Percentiles rank a stretch among this genome's conserved stretches.
phyloP scores from a whole-genome alignment of 2,329 filamentous ascomycete genomes.

The Bipolaris gigantea region DNA sequence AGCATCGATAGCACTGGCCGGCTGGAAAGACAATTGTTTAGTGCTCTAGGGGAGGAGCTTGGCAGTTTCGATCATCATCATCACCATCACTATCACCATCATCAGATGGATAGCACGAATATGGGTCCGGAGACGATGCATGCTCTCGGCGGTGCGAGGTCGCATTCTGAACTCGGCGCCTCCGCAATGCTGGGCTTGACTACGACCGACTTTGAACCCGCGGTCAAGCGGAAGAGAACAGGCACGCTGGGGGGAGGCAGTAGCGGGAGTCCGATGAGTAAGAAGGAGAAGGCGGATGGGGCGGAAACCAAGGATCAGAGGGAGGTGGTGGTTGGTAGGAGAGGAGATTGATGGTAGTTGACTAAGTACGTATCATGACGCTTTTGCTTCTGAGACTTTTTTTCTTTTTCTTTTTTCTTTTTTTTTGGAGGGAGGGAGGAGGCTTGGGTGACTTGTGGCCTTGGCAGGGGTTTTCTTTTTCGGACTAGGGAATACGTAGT shows the following conservation, averaged over 20 bases:
- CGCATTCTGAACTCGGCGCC: conserved; percentile 5
- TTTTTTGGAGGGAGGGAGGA: too few species aligned
- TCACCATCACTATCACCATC: conserved; percentile 15
- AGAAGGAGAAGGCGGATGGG: conserved; percentile 27
- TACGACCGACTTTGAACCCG: conserved; percentile 19
- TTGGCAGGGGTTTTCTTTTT: not conserved
- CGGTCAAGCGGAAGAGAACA: conserved; percentile 35
- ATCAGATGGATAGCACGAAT: conserved; percentile 9
- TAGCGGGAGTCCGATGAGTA: conserved; percentile 24
- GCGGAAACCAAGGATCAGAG: not conserved
- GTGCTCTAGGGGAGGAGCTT: conserved; percentile 38
- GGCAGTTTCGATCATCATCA: conserved; percentile 26
- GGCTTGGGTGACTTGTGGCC: not conserved
- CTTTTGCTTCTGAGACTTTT: not conserved
- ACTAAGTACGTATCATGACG: not conserved
- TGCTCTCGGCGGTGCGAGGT: conserved; percentile 1
- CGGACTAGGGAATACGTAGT: not conserved
- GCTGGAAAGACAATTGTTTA: conserved; percentile 34
- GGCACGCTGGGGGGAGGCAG: conserved; percentile 25
- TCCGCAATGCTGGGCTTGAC: conserved; percentile 3
- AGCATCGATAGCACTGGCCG: conserved; percentile 35
- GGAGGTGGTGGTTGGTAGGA: not conserved
- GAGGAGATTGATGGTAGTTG: not conserved
- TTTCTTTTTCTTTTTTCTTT: too few species aligned
- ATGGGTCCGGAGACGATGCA: conserved; percentile 22